Conservation (phyloP, 2,329 filamentous ascomycete genomes). For the Phialemonium atrogriseum region DNA sequence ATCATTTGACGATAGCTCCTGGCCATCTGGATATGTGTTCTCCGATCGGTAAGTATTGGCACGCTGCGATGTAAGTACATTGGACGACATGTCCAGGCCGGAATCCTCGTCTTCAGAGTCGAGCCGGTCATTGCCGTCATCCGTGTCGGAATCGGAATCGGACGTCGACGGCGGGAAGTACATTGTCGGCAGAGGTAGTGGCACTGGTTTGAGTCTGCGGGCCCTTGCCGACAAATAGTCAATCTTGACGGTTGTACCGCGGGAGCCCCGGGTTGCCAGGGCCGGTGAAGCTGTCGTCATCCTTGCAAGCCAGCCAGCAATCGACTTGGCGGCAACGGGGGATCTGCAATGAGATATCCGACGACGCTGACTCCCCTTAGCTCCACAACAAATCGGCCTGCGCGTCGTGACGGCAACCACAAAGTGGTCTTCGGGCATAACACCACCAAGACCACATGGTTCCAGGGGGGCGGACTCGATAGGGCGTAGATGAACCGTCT, state of each 20-base stretch:
- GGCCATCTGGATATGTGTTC: slow-evolving; percentile 28
- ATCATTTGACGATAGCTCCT: slow-evolving; percentile 31
- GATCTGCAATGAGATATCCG: slow-evolving; percentile 11
- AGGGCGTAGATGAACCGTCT: slow-evolving; percentile 26
- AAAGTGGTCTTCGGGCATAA: slow-evolving; percentile 57
- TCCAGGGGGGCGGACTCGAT: slow-evolving; percentile 47
- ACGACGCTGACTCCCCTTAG: background rate
- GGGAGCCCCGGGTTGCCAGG: slow-evolving; percentile 6
- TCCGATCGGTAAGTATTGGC: slow-evolving; percentile 30
- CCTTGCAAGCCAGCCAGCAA: slow-evolving; percentile 32
- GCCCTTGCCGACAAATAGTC: slow-evolving; percentile 36
- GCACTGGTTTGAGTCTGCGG: slow-evolving; percentile 34
- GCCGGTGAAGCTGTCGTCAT: slow-evolving; percentile 32
- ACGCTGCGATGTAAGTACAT: slow-evolving; percentile 22
- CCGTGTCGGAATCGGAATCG: slow-evolving; percentile 20
- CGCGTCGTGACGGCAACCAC: slow-evolving; percentile 44
- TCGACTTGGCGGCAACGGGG: too few species aligned
- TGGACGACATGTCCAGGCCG: slow-evolving; percentile 21
- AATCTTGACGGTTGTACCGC: slow-evolving; percentile 24
- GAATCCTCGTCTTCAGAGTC: slow-evolving; percentile 23
- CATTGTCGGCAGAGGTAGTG: slow-evolving; percentile 43
- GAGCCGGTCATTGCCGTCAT: slow-evolving; percentile 13
- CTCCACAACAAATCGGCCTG: too few species aligned
- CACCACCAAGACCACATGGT: slow-evolving; percentile 50
- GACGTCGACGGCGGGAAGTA: slow-evolving; percentile 41